phyloP scores from a whole-genome alignment of 805 yeast genomes.

The Lipomyces sp. region DNA sequence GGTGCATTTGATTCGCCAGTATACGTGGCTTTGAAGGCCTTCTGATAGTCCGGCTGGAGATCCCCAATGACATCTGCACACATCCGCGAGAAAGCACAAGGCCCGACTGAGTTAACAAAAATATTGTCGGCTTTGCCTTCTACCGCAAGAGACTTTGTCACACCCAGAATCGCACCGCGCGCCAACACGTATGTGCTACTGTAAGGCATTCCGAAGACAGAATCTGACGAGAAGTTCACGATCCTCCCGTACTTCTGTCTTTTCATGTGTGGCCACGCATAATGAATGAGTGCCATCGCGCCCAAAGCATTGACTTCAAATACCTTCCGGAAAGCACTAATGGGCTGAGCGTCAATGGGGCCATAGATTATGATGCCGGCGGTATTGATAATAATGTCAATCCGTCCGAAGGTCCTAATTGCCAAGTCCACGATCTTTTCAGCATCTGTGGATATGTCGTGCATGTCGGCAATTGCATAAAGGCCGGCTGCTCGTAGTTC shows the following conservation, averaged over 20 bases:
- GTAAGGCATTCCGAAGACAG: slow-evolving; percentile 1
- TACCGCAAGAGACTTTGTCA: not conserved
- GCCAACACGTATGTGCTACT: not conserved
- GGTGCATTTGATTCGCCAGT: not conserved
- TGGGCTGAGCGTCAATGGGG: not conserved
- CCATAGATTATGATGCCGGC: slow-evolving; percentile 1
- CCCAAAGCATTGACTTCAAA: slow-evolving; percentile 1
- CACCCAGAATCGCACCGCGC: not conserved
- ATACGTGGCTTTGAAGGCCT: not conserved
- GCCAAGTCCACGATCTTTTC: not conserved
- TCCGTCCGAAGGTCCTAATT: not conserved
- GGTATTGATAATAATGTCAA: not conserved
- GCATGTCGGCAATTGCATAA: not conserved
- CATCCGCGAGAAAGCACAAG: slow-evolving; percentile 1
- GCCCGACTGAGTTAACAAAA: not conserved
- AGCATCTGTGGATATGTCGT: slow-evolving; percentile 1
- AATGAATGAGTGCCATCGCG: slow-evolving; percentile 1
- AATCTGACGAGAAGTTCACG: slow-evolving; percentile 2
- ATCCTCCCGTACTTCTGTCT: not conserved
- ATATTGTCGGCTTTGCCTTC: not conserved
- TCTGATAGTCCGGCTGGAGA: not conserved
- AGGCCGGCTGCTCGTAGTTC: not conserved
- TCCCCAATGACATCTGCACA: not conserved
- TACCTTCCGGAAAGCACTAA: not conserved
- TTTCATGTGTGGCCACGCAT: not conserved